Conservation (phyloP, 1,284 basidiomycete genomes). For the Tetrapyrgos nigripes region DNA sequence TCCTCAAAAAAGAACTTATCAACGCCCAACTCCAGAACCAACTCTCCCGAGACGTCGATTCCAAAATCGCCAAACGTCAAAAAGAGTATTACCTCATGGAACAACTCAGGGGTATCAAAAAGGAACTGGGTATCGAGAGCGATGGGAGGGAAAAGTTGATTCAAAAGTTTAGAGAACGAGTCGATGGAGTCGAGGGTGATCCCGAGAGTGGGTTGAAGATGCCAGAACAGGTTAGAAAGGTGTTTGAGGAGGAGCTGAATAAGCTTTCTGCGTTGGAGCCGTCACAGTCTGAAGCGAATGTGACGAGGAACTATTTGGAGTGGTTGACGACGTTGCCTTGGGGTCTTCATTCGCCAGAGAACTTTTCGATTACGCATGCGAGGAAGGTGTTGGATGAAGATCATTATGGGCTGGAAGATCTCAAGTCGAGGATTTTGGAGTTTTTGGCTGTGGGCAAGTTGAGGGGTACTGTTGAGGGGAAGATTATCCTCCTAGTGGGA, state of each 20-base stretch:
- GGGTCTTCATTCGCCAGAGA: slow-evolving; percentile 95
- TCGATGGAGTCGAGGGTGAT: slow-evolving; percentile 59
- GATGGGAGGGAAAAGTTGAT: slow-evolving; percentile 98
- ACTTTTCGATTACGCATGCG: slow-evolving; percentile 90
- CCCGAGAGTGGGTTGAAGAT: slow-evolving; percentile 72
- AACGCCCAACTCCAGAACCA: slow-evolving; percentile 97
- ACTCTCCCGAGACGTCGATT: slow-evolving; percentile 93
- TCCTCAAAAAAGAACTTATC: slow-evolving; percentile 98
- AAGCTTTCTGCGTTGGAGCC: slow-evolving; percentile 94
- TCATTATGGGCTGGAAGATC: slow-evolving; percentile 95
- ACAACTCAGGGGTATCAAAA: slow-evolving; percentile 99
- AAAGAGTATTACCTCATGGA: slow-evolving; percentile 99
- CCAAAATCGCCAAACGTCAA: slow-evolving; percentile 96
- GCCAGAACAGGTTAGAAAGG: slow-evolving; percentile 92
- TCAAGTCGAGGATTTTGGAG: slow-evolving; percentile 97
- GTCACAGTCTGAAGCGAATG: slow-evolving; percentile 92
- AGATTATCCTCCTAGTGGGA: slow-evolving; percentile 96
- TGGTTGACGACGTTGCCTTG: slow-evolving; percentile 98
- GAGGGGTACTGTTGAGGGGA: slow-evolving; percentile 94
- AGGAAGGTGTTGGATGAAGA: slow-evolving; percentile 91
- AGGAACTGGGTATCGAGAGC: slow-evolving; percentile 96
- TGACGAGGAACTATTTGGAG: slow-evolving; percentile 96
- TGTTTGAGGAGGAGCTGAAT: slow-evolving; percentile 96
- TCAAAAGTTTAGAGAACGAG: slow-evolving; percentile 95
- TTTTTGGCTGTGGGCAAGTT: slow-evolving; percentile 98